A percentile compares a stretch with the other conserved stretches of the same genome.
Evolutionary conservation across 176 grass and related monocot genomes (phyloP).

Genomic region (Cenchrus purpureus): DNA sequence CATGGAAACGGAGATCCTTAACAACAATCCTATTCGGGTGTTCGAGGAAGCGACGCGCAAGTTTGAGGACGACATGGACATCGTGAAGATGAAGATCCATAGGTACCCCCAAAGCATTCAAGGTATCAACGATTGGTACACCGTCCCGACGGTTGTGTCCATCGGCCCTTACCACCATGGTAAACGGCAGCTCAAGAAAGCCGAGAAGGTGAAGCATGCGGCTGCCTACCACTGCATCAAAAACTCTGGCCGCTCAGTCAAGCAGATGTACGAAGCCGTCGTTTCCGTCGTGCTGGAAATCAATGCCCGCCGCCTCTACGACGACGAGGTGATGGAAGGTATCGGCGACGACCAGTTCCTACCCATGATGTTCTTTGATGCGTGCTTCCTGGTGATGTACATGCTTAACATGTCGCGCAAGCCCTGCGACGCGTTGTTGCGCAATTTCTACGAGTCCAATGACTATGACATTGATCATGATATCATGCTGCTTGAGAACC

Average conservation of each 20-base stretch:
- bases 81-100: background rate
- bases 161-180: background rate
- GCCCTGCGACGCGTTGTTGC: background rate
- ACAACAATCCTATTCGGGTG: too few relatives aligned
- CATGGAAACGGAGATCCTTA: too few relatives aligned
- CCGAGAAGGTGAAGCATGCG: background rate
- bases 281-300: background rate
- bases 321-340: background rate
- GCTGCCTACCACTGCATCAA: background rate
- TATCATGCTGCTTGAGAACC: background rate
- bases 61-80: too few relatives aligned
- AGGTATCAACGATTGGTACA: background rate
- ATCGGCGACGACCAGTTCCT: background rate
- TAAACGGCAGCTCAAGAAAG: background rate
- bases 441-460: background rate
- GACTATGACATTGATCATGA: background rate
- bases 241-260: background rate
- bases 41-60: too few relatives aligned
- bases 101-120: background rate
- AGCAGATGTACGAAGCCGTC: background rate
- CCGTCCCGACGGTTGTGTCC: background rate
- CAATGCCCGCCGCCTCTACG: background rate
- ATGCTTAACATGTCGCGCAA: background rate
- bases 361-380: background rate
- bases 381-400: slow-evolving; percentile 11